These are phyloP conservation scores for Chrysanthemum lavandulifolium DNA, from an alignment of 129 eudicot species.

Conservation along the genomic window DNA sequence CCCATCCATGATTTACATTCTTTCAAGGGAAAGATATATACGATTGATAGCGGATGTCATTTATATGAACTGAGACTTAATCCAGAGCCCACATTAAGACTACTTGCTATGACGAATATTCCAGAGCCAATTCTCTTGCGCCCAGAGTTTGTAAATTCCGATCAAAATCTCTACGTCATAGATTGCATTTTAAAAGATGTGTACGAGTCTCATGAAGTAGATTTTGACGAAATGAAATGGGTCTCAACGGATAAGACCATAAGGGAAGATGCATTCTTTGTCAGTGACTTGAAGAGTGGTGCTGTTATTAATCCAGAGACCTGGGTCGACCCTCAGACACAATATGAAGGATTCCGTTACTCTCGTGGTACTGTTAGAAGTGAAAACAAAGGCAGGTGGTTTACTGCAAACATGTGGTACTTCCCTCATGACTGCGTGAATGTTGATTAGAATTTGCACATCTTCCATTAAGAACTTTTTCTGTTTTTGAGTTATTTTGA, in stretches of 20 bases:
- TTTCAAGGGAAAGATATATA: slow-evolving; percentile 19
- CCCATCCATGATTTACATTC: slow-evolving; percentile 1
- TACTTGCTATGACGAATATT: background rate
- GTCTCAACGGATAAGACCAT: background rate
- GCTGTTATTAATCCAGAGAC: background rate
- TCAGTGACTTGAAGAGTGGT: background rate
- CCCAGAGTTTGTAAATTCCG: slow-evolving; percentile 19
- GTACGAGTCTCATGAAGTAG: background rate
- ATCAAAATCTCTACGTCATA: slow-evolving; percentile 5
- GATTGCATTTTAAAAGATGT: background rate
- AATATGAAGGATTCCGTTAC: background rate
- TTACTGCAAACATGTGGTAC: slow-evolving; percentile 6
- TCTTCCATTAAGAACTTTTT: too few relatives aligned
- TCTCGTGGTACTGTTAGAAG: background rate
- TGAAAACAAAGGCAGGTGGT: background rate
- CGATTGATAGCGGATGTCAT: background rate
- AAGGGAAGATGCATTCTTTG: background rate
- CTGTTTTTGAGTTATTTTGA: too few relatives aligned
- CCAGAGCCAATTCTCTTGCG: background rate
- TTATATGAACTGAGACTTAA: slow-evolving; percentile 21
- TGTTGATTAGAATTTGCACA: background rate
- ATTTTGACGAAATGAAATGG: slow-evolving; percentile 20
- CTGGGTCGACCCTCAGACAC: background rate
- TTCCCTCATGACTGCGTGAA: slow-evolving; percentile 17
- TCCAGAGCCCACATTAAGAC: background rate